Conservation (phyloP, 768 basidiomycete genomes). For the Mycena vulgaris region DNA sequence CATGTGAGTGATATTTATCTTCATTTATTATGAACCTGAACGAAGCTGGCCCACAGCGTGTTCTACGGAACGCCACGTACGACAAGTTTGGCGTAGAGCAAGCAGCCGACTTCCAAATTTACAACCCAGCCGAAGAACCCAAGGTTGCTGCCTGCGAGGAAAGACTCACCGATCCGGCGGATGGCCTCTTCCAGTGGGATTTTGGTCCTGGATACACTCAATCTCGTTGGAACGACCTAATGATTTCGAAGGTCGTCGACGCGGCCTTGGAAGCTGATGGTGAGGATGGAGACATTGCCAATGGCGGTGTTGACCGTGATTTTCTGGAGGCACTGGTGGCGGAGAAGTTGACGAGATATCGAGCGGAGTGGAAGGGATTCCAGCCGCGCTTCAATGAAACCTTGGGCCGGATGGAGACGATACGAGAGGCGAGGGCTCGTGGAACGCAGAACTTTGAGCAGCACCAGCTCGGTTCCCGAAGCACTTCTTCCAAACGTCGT, state of each 20-base stretch:
- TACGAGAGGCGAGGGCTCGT: slow-evolving; percentile 24
- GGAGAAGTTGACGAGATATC: slow-evolving; percentile 24
- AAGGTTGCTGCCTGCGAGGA: slow-evolving; percentile 22
- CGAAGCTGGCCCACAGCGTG: slow-evolving; percentile 15
- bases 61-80: slow-evolving; percentile 23
- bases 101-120: slow-evolving; percentile 26
- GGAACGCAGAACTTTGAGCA: slow-evolving; percentile 10
- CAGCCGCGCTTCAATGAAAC: slow-evolving; percentile 26
- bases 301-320: slow-evolving; percentile 19
- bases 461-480: slow-evolving; percentile 23
- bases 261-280: slow-evolving; percentile 19
- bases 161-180: slow-evolving; percentile 2
- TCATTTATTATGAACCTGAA: slow-evolving; percentile 21
- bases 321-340: slow-evolving; percentile 21
- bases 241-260: slow-evolving; percentile 26
- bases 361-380: slow-evolving; percentile 23
- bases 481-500: slow-evolving; percentile 25
- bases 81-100: slow-evolving; percentile 21
- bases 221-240: slow-evolving; percentile 31
- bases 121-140: slow-evolving; percentile 17
- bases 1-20: slow-evolving; percentile 16
- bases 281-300: slow-evolving; percentile 13
- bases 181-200: slow-evolving; percentile 28
- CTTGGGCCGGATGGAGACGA: slow-evolving; percentile 26
- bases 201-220: slow-evolving; percentile 27